Evolutionary conservation across 768 basidiomycete species (phyloP), one percentile per base, ranked within the genome.

Genomic region (Suillus placidus): DNA sequence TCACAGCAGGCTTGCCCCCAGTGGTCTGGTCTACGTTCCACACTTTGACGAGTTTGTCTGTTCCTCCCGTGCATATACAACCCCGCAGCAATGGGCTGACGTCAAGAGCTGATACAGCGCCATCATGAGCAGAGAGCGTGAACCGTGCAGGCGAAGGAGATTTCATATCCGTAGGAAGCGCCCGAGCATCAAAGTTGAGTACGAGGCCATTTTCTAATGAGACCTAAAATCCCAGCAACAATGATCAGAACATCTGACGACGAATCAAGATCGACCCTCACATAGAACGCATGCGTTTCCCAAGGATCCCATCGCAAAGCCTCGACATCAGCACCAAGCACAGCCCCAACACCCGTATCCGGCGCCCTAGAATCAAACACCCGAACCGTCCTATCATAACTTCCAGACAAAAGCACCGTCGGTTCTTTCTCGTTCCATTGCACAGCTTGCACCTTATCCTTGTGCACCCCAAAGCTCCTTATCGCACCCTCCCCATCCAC

Each of bases 251-350:
- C 12, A 55, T 55, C 49, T 20, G n/a, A 9, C 16, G 43, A 54
- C 18, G 30, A 10, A 65, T 51, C 62, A 60, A 38, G 38, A 26
- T 26, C 1, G 6, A 6, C 14, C 77, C 91, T 68, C 68, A 95
- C 95, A 73, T 93, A 97, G 80, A 97, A 97, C 2, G 86, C 86
- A 67, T 89, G 86, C 6, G 84, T 83, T 63, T 97, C 93, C 93
- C 94, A 97, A 60, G 95, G 96, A 78, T 99, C 97, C 97, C 97
- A 99, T 68, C 89, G 80, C 47, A 98, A 78, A 45, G 92, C 92
- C 78, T 99, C 97, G 20, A 99, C 95, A 76, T 99, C 97, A 64
- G 93, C 90, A 2, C 91, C 94, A 8, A 98, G 83, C 18, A 89
- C 80, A 7, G 92, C 92, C n/a, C 92, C 93, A 16, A 97, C 90